Evolutionary conservation across 2,329 filamentous ascomycete genomes (phyloP).

Genomic region (Lasiodiplodia sp.): DNA sequence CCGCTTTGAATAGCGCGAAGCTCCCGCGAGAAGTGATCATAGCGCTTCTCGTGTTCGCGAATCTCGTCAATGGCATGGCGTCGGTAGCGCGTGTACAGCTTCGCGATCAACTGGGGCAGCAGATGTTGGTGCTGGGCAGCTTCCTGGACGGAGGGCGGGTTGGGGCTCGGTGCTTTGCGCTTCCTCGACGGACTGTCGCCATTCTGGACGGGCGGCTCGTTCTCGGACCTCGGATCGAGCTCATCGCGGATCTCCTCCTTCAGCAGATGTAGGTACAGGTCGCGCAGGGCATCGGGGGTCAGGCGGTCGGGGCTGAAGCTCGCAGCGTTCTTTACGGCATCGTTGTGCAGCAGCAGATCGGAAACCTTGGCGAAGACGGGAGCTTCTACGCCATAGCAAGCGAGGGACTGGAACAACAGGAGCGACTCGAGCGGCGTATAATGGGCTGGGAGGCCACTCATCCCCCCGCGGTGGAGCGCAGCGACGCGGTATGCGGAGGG

Average conservation of each 20-base stretch:
- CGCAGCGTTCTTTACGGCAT: slow-evolving; percentile 72
- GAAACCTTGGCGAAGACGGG: slow-evolving; percentile 76
- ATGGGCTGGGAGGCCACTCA: slow-evolving; percentile 66
- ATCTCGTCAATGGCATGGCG: slow-evolving; percentile 74
- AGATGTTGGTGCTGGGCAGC: slow-evolving; percentile 71
- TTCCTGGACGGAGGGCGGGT: slow-evolving; percentile 70
- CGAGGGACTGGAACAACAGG: slow-evolving; percentile 82
- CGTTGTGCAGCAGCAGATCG: slow-evolving; percentile 75
- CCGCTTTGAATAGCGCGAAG: slow-evolving; percentile 72
- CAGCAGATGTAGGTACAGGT: slow-evolving; percentile 78
- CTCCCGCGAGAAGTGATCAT: slow-evolving; percentile 70
- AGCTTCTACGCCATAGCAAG: slow-evolving; percentile 70
- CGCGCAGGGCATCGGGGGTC: slow-evolving; percentile 77
- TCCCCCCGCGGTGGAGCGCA: slow-evolving; percentile 48
- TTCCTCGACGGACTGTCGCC: slow-evolving; percentile 63
- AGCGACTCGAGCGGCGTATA: slow-evolving; percentile 89
- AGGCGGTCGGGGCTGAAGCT: slow-evolving; percentile 78
- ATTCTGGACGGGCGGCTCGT: slow-evolving; percentile 52
- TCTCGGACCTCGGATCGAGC: slow-evolving; percentile 44
- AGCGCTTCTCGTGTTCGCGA: slow-evolving; percentile 74
- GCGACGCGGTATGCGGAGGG: slow-evolving; percentile 35
- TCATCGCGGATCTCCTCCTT: slow-evolving; percentile 73
- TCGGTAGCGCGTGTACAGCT: slow-evolving; percentile 78
- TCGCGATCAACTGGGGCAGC: slow-evolving; percentile 73
- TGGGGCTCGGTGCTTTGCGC: slow-evolving; percentile 74